phyloP scores from a whole-genome alignment of 352 stramenopile genomes.

The Hyaloperonospora arabidopsidis region DNA sequence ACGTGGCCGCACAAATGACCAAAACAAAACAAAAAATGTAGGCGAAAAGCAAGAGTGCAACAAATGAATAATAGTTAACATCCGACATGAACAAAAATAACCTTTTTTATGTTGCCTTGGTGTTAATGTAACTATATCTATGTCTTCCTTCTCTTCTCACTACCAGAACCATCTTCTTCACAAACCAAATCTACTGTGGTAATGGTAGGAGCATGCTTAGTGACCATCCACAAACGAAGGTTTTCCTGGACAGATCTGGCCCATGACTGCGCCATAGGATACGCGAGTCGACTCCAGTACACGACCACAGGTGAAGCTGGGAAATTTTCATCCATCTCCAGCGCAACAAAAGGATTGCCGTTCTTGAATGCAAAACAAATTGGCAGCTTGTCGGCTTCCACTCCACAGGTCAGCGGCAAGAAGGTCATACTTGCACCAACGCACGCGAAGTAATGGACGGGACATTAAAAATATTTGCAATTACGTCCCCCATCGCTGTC shows the following conservation, averaged over 20 bases:
- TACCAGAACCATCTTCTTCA: neutral
- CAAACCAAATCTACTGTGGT: neutral
- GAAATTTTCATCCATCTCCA: conserved; percentile 1
- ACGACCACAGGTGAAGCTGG: neutral
- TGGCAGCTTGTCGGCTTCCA: neutral
- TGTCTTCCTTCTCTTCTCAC: neutral
- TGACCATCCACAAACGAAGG: neutral
- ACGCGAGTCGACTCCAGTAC: neutral
- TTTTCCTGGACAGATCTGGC: neutral
- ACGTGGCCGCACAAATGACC: neutral
- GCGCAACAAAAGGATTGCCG: conserved; percentile 1
- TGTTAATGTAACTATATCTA: neutral
- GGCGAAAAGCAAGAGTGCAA: neutral
- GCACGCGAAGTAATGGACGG: neutral
- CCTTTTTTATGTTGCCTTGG: conserved; percentile 1
- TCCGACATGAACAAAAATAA: neutral
- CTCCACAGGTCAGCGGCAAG: neutral
- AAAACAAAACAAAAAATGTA: neutral
- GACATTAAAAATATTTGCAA: neutral
- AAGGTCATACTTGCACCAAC: neutral
- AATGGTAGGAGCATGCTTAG: conserved; percentile 2
- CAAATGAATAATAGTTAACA: neutral
- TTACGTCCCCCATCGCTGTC: too few relatives aligned
- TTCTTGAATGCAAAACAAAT: conserved; percentile 1
- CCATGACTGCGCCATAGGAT: neutral